Percentiles rank a stretch among this genome's conserved stretches.
phyloP scores from a whole-genome alignment of 139 green algal species.

The Parachlorella kessleri region DNA sequence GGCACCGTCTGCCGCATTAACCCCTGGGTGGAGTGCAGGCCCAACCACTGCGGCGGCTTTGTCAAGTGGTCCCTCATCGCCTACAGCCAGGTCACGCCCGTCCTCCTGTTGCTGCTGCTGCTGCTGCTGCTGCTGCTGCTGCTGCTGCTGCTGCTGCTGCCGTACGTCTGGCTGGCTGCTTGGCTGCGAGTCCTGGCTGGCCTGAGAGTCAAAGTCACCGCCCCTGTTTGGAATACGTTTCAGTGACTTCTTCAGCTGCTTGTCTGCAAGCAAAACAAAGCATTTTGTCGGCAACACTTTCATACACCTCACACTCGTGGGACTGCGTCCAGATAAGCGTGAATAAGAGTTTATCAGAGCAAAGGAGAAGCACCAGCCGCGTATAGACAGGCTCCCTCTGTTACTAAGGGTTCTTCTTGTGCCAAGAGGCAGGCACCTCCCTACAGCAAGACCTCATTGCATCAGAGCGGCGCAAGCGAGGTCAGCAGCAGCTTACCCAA shows the following conservation, averaged over 20 bases:
- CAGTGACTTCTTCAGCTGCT: conserved; percentile 69
- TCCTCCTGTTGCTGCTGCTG: background rate
- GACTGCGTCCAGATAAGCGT: no score
- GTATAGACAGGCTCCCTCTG: no score
- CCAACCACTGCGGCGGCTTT: background rate
- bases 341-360: no score
- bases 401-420: no score
- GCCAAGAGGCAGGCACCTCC: no score
- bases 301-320: no score
- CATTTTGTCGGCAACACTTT: no score
- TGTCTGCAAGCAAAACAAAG: no score
- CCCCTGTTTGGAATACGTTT: conserved; percentile 24
- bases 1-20: background rate
- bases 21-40: background rate
- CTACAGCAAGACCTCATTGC: no score
- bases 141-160: conserved; percentile 4
- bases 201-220: background rate
- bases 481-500: no score
- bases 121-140: conserved; percentile 30
- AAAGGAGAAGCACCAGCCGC: no score
- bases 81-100: background rate
- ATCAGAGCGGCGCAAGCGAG: no score
- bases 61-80: background rate
- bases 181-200: background rate
- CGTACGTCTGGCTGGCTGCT: background rate